phyloP scores from a whole-genome alignment of 495 filamentous ascomycete genomes.

The Talaromyces nanjingensis region DNA sequence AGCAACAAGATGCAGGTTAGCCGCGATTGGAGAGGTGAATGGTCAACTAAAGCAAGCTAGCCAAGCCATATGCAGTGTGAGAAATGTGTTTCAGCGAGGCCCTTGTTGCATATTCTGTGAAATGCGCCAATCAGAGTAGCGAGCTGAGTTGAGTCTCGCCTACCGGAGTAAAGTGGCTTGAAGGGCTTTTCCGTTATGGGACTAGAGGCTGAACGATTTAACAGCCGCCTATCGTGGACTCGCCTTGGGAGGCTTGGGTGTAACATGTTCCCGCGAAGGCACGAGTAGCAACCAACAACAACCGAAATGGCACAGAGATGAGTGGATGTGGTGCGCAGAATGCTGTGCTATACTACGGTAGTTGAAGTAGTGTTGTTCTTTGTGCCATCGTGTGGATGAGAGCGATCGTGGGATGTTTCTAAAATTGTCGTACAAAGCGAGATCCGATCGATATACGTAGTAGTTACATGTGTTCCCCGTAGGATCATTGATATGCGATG shows the following conservation, averaged over 20 bases:
- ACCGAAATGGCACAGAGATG: neutral
- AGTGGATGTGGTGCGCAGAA: neutral
- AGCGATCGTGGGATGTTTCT: neutral
- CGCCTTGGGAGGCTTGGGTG: neutral
- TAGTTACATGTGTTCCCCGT: neutral
- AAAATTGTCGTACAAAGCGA: neutral
- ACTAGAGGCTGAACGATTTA: neutral
- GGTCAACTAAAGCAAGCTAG: neutral
- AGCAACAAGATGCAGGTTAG: neutral
- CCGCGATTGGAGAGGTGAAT: neutral
- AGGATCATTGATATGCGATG: neutral
- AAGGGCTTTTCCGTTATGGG: neutral
- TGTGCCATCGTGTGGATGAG: neutral
- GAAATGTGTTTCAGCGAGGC: neutral
- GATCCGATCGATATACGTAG: neutral
- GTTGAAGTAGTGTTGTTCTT: neutral
- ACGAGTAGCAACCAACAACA: neutral
- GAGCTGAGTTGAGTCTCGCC: neutral
- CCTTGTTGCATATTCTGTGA: neutral
- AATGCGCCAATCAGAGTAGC: neutral
- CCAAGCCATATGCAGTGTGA: neutral
- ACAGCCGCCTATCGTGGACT: neutral
- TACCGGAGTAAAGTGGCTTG: neutral
- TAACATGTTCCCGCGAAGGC: neutral
- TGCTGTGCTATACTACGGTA: neutral